Evolutionary conservation across 148 eudicot species (phyloP).

Genomic region (Talinum fruticosum): DNA sequence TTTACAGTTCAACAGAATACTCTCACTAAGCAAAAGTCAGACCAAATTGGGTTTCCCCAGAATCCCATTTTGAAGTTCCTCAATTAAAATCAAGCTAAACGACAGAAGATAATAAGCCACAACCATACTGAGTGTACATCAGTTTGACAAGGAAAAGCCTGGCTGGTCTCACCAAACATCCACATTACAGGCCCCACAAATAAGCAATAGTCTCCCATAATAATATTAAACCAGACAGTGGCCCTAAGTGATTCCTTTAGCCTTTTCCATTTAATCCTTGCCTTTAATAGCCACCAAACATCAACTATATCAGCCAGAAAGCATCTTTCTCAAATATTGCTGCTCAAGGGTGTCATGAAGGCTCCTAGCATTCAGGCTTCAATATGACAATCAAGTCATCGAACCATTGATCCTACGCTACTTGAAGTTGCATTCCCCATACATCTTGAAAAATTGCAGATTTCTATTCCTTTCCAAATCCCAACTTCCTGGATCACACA

Average conservation of each 20-base stretch:
- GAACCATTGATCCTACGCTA: background rate
- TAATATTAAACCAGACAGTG: background rate
- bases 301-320: background rate
- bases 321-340: background rate
- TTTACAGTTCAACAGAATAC: background rate
- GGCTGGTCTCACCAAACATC: background rate
- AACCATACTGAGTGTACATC: background rate
- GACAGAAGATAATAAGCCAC: background rate
- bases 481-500: too few relatives aligned
- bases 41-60: background rate
- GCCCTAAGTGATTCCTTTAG: background rate
- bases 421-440: background rate
- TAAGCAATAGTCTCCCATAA: background rate
- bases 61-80: background rate
- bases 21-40: background rate
- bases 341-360: background rate
- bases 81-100: background rate
- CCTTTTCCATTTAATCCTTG: background rate
- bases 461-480: background rate
- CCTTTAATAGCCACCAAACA: background rate
- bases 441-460: background rate
- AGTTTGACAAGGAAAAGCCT: background rate
- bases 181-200: background rate
- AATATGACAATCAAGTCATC: background rate
- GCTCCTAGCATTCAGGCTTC: background rate